Percentiles rank a stretch among this genome's conserved stretches.
Evolutionary conservation across 1,284 basidiomycete genomes (phyloP).

Genomic region (Cryptococcus jaspeensis): DNA sequence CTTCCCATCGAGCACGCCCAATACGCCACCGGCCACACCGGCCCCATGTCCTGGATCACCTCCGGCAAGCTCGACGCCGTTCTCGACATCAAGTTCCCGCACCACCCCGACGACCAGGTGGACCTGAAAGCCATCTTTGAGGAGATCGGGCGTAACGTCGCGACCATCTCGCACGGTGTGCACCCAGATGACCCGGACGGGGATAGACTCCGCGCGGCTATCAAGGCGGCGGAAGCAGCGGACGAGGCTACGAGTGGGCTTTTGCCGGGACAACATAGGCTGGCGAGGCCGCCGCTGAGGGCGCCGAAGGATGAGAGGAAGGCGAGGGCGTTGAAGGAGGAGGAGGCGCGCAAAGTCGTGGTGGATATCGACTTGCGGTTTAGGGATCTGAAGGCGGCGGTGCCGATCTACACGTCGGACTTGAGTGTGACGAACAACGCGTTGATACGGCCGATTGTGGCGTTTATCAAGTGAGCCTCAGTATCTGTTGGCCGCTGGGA

Average conservation of each 20-base stretch:
- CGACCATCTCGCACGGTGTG: constrained; percentile 48
- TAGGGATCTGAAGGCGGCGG: constrained; percentile 91
- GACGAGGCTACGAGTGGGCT: constrained; percentile 1
- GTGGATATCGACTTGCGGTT: constrained; percentile 95
- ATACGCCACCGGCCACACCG: constrained; percentile 70
- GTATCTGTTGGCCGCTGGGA: neutral
- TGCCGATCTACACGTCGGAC: constrained; percentile 84
- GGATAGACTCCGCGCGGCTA: constrained; percentile 26
- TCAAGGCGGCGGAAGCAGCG: constrained; percentile 39
- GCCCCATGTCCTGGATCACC: constrained; percentile 94
- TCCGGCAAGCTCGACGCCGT: constrained; percentile 96
- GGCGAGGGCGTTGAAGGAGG: neutral
- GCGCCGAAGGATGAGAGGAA: constrained; percentile 57
- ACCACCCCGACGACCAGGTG: constrained; percentile 67
- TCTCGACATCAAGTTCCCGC: constrained; percentile 95
- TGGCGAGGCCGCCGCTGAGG: constrained; percentile 81
- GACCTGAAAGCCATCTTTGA: constrained; percentile 85
- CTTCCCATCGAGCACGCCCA: constrained; percentile 96
- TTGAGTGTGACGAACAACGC: constrained; percentile 91
- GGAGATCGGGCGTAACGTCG: constrained; percentile 85
- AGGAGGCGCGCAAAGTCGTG: constrained; percentile 52
- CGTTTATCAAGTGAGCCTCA: constrained; percentile 86
- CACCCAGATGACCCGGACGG: constrained; percentile 42
- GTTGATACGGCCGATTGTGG: constrained; percentile 93
- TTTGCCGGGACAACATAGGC: constrained; percentile 74